These are phyloP conservation scores for Trametes versicolor DNA, from an alignment of 1,284 basidiomycete genomes.

Conservation along the genomic window DNA sequence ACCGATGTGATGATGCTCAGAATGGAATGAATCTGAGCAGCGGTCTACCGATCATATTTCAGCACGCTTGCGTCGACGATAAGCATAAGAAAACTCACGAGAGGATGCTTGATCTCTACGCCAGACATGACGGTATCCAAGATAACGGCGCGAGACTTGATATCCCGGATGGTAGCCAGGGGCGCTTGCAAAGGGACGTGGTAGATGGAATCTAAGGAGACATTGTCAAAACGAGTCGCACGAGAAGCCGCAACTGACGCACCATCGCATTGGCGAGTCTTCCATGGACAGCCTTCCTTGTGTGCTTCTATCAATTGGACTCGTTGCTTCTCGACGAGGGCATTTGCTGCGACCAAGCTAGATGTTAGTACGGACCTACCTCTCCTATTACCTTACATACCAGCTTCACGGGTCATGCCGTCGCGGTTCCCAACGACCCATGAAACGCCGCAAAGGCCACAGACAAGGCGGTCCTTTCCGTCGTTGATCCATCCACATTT, in stretches of 20 bases:
- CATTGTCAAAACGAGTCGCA: conserved; percentile 12
- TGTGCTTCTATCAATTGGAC: conserved; percentile 70
- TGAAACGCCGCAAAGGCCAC: conserved; percentile 72
- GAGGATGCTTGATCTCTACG: conserved; percentile 73
- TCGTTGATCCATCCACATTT: conserved; percentile 84
- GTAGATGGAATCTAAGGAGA: conserved; percentile 71
- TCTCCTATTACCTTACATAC: conserved; percentile 55
- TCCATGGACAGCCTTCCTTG: conserved; percentile 86
- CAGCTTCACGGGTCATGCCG: conserved; percentile 76
- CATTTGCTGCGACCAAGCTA: conserved; percentile 56
- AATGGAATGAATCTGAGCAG: conserved; percentile 47
- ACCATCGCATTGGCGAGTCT: conserved; percentile 80
- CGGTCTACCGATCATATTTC: conserved; percentile 38
- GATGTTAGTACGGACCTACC: conserved; percentile 41
- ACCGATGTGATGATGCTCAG: conserved; percentile 44
- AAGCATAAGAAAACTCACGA: conserved; percentile 54
- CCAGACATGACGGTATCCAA: conserved; percentile 63
- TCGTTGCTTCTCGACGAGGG: conserved; percentile 77
- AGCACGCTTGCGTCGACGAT: background rate
- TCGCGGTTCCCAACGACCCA: conserved; percentile 76
- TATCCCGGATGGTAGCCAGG: conserved; percentile 61
- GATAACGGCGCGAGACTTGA: conserved; percentile 62
- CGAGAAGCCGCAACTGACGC: conserved; percentile 38
- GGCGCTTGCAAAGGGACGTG: conserved; percentile 77
- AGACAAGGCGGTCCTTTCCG: conserved; percentile 78